These are phyloP conservation scores for Suillus fuscotomentosus DNA, from an alignment of 768 basidiomycete species.

Conservation along the genomic window DNA sequence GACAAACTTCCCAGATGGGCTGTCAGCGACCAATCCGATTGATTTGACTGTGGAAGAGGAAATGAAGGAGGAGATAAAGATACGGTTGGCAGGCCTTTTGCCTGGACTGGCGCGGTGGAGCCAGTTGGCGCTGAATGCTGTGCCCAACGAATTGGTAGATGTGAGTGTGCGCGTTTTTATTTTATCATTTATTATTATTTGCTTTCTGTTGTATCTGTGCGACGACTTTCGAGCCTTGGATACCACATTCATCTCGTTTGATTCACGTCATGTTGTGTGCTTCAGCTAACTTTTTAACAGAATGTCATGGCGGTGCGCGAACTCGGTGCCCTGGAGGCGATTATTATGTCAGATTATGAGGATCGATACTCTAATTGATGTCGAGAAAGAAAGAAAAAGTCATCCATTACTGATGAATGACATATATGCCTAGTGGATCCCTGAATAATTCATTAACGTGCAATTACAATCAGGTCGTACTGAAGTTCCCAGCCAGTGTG, in stretches of 20 bases:
- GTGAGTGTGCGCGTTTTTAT: slow-evolving; percentile 43
- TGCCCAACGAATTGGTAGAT: slow-evolving; percentile 82
- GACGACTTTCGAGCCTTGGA: background rate
- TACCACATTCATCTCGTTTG: background rate
- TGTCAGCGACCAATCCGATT: slow-evolving; percentile 18
- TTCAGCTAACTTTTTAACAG: slow-evolving; percentile 32
- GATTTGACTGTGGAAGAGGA: slow-evolving; percentile 12
- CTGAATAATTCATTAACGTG: background rate
- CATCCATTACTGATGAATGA: background rate
- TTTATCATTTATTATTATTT: background rate
- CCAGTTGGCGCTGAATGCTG: slow-evolving; percentile 57
- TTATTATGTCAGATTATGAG: slow-evolving; percentile 69
- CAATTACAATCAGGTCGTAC: no score
- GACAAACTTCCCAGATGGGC: slow-evolving; percentile 9
- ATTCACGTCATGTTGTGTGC: background rate
- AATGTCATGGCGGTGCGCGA: slow-evolving; percentile 62
- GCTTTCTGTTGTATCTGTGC: background rate
- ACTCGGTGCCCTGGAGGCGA: slow-evolving; percentile 66
- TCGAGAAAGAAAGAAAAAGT: background rate
- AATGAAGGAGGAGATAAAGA: slow-evolving; percentile 40
- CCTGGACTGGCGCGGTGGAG: slow-evolving; percentile 83
- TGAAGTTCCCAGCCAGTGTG: no score
- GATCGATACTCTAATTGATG: slow-evolving; percentile 31
- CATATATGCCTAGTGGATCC: background rate
- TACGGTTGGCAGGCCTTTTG: slow-evolving; percentile 75